These are phyloP conservation scores for Penicillium lividum DNA, from an alignment of 495 filamentous ascomycete genomes.

Conservation along the genomic window DNA sequence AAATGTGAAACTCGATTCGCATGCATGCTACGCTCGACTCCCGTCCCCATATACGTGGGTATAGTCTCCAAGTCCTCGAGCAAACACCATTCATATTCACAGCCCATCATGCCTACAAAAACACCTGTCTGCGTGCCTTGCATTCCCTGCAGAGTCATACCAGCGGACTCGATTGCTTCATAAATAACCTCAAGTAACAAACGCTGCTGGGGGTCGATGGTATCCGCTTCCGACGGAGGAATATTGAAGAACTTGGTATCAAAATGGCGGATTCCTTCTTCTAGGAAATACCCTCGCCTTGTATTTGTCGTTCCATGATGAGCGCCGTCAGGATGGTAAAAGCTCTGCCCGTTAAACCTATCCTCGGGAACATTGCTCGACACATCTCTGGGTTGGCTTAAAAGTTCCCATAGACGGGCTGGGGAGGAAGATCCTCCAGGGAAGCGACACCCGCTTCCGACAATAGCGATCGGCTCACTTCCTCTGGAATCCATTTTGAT, in stretches of 20 bases:
- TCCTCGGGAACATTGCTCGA: background rate
- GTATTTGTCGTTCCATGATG: constrained; percentile 25
- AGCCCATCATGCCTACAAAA: constrained; percentile 40
- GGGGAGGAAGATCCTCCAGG: background rate
- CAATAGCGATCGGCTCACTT: constrained; percentile 6
- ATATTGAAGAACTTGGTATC: constrained; percentile 57
- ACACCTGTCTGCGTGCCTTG: constrained; percentile 7
- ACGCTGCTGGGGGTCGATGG: constrained; percentile 43
- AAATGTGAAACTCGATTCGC: constrained; percentile 39
- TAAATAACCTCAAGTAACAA: constrained; percentile 50
- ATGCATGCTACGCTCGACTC: constrained; percentile 36
- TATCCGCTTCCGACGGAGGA: constrained; percentile 44
- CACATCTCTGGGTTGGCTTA: background rate
- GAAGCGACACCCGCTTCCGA: constrained; percentile 8
- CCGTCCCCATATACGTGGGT: constrained; percentile 35
- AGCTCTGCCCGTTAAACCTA: background rate
- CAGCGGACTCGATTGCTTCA: constrained; percentile 49
- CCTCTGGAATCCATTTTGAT: background rate
- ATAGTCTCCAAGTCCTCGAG: constrained; percentile 46
- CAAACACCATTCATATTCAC: constrained; percentile 14
- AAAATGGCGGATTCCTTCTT: constrained; percentile 37
- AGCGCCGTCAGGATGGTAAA: constrained; percentile 19
- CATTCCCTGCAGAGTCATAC: background rate
- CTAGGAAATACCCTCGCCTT: constrained; percentile 27
- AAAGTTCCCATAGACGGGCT: constrained; percentile 1